A percentile compares a stretch with the other conserved stretches of the same genome.
phyloP scores from a whole-genome alignment of 129 eudicot species.

The Arctium lappa region DNA sequence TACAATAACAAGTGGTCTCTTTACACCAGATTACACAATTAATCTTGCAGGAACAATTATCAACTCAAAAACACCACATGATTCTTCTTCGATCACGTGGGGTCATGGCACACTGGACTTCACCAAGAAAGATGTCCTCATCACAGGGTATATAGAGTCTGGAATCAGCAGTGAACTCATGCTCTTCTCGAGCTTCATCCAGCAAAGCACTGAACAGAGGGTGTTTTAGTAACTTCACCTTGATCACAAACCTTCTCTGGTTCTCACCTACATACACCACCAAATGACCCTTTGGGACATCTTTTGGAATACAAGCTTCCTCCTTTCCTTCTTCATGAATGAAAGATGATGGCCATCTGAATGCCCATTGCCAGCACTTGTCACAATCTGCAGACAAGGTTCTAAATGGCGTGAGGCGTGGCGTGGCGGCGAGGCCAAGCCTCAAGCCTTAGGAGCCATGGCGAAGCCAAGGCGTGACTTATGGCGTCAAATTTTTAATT shows the following conservation, averaged over 20 bases:
- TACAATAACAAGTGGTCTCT: not conserved
- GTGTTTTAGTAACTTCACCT: constrained; percentile 60
- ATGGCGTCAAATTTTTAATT: too few species aligned
- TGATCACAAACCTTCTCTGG: constrained; percentile 67
- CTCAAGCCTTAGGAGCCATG: too few species aligned
- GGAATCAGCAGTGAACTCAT: constrained; percentile 48
- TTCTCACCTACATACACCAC: constrained; percentile 82
- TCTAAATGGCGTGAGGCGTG: too few species aligned
- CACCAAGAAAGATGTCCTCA: constrained; percentile 61
- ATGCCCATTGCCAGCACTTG: constrained; percentile 52
- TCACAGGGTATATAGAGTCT: constrained; percentile 72
- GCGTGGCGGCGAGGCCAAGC: too few species aligned
- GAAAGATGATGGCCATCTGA: constrained; percentile 37
- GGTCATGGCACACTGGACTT: constrained; percentile 53
- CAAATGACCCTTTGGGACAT: constrained; percentile 92
- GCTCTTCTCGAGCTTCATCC: constrained; percentile 72
- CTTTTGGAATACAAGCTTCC: constrained; percentile 51
- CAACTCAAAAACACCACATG: constrained; percentile 30
- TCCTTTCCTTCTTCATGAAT: constrained; percentile 38
- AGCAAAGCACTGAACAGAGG: constrained; percentile 71
- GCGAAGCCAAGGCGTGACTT: too few species aligned
- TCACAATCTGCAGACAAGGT: constrained; percentile 34
- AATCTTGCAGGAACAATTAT: constrained; percentile 8
- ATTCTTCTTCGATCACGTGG: constrained; percentile 23
- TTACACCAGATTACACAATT: constrained; percentile 23